Conservation (phyloP, 768 basidiomycete genomes). For the Russula virescens region DNA sequence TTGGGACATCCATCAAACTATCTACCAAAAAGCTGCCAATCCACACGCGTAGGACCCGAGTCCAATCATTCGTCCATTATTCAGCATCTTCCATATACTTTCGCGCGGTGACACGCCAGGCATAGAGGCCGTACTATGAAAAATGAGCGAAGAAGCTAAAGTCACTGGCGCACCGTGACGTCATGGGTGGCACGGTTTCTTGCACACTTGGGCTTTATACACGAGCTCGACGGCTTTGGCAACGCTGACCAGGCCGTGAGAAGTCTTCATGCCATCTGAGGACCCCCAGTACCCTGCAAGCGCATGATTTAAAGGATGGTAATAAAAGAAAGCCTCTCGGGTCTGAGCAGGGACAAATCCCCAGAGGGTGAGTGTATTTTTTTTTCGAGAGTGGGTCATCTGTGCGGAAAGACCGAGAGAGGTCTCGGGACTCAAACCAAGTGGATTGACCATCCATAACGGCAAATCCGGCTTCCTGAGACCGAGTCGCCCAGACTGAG, state of each 20-base stretch:
- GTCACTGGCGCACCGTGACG: slow-evolving; percentile 30
- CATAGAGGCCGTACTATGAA: slow-evolving; percentile 56
- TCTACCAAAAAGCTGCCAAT: slow-evolving; percentile 82
- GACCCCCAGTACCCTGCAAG: slow-evolving; percentile 66
- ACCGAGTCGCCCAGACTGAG: slow-evolving; percentile 48
- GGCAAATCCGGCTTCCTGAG: slow-evolving; percentile 51
- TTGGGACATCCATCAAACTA: slow-evolving; percentile 77
- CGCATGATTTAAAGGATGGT: slow-evolving; percentile 88
- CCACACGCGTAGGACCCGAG: slow-evolving; percentile 65
- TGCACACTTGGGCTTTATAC: slow-evolving; percentile 80
- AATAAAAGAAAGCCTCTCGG: slow-evolving; percentile 78
- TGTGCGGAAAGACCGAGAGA: background rate
- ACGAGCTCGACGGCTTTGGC: slow-evolving; percentile 87
- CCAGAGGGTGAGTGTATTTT: slow-evolving; percentile 32
- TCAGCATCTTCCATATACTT: slow-evolving; percentile 61
- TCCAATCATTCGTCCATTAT: slow-evolving; percentile 76
- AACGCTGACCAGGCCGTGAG: slow-evolving; percentile 70
- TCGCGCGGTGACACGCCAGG: slow-evolving; percentile 58
- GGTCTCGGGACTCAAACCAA: background rate
- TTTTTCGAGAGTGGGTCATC: background rate
- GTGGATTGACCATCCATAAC: slow-evolving; percentile 51
- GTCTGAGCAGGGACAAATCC: slow-evolving; percentile 64
- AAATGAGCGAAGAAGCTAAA: slow-evolving; percentile 49
- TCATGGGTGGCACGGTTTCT: slow-evolving; percentile 32
- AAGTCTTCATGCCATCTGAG: slow-evolving; percentile 87